Evolutionary conservation across 176 grass and related monocot species (phyloP), one percentile per base, ranked within the genome.

Genomic region (Cocos nucifera): DNA sequence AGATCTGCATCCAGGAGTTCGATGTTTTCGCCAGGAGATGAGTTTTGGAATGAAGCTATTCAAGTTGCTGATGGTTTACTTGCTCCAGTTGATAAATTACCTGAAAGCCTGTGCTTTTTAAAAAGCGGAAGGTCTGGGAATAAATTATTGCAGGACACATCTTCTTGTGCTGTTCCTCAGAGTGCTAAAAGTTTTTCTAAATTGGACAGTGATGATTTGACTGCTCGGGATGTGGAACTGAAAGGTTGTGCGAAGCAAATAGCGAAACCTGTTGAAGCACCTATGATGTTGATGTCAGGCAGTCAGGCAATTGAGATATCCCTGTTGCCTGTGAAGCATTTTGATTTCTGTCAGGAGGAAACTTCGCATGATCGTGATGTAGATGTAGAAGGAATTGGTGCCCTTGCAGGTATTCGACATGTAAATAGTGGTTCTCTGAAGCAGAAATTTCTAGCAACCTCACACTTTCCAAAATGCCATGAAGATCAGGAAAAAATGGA

Each of bases 21-120:
- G 22, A 72, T 90, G n/a, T 70, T 82, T 63, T 97, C 92, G 19
- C 87, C 92, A 6, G 92, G 92, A 16, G 87, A 91, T 28, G 92
- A 97, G 19, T 97, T 97, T 74, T 97, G 92, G 92, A 80, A 79
- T 70, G 83, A 79, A 57, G 87, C 92, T 66, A 91, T 97, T 27
- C 66, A 91, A 71, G 82, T 85, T 62, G 92, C 72, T 59, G 84
- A 91, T 28, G 75, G 70, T 17, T 63, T 87, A 55, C 75, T 76
- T 77, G 79, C 82, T 67, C 70, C 35, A 50, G 74, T 72, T 52
- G 49, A 69, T 26, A 79, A 85, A 57, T 56, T 58, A 18, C 58
- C 29, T 68, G 53, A 16, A 60, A 74, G 10, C 9, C 4, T 39
- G 6, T 3, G 4, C 18, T 44, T 35, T 68, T 54, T 25, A 54